Evolutionary conservation across 306 rosid genomes (phyloP), one percentile per base, ranked within the genome.

Genomic region (Betula pendula): DNA sequence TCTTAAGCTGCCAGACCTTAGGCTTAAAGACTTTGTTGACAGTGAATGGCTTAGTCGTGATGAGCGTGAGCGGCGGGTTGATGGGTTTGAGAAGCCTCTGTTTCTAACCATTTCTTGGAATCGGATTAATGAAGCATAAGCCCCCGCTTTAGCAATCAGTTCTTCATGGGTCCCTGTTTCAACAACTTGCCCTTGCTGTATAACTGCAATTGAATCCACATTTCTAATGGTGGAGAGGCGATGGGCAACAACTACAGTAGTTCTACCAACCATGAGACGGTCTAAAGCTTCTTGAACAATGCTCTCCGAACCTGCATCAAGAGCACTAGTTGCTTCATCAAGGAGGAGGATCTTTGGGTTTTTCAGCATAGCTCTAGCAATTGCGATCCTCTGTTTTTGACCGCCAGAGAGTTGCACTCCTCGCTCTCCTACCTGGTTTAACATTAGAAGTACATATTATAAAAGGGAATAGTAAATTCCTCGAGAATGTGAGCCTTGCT

Each of bases 91-190:
- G 75, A 92, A 89, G 72, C 92, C 99, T 74, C 88, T 83, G 68
- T 87, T 95, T 51, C 93, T 90, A 47, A 95, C 91, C 96, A 87
- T 92, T 86, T 90, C 99, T 86, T 95, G 99, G 84, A 95, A 95
- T 51, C 99, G 84, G n/a, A 92, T 95, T 12, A 95, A 81, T 1
- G 99, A 90, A 2, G 99, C 90, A 48, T 95, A 95, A 25, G 97
- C 89, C 7, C 97, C 99, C 11, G 86, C 86, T 83, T 90, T 95
- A 29, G 94, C 84, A 17, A 92, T 81, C 3, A 95, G 86, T 69
- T 95, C 99, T 82, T 92, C 99, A 65, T 95, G 99, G n/a, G 97
- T 90, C 60, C 99, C 99, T 13, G 96, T 88, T 90, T 95, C 99
- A 0, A 95, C 99, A 50, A 95, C 97, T 67, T 84, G 92, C 22